phyloP scores from a whole-genome alignment of 768 basidiomycete genomes.

The Sporobolomyces pararoseus region DNA sequence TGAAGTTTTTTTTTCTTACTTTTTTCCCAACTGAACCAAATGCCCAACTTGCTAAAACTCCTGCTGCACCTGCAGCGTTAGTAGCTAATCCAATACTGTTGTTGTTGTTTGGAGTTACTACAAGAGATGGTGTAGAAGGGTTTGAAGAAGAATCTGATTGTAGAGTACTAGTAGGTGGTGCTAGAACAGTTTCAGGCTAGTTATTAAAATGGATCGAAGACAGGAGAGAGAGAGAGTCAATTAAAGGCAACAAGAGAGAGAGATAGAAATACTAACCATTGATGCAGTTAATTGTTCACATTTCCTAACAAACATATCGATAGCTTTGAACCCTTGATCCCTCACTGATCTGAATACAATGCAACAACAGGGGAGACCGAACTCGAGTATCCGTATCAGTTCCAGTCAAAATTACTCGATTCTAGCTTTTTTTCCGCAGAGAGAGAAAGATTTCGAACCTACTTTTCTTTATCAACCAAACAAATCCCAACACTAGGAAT shows the following conservation, averaged over 20 bases:
- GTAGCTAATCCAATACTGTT: slow-evolving; percentile 60
- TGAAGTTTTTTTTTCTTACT: too few relatives aligned
- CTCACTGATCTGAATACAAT: slow-evolving; percentile 82
- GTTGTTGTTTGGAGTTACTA: slow-evolving; percentile 46
- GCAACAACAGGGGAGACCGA: too few relatives aligned
- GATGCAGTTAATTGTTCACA: slow-evolving; percentile 71
- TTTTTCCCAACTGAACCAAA: slow-evolving; percentile 83
- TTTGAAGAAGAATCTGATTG: too few relatives aligned
- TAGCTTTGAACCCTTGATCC: slow-evolving; percentile 91
- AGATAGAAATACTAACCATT: slow-evolving; percentile 61
- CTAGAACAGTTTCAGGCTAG: slow-evolving; percentile 60
- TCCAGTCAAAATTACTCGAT: background rate
- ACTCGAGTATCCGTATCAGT: too few relatives aligned
- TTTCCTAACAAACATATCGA: slow-evolving; percentile 79
- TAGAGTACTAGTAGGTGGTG: too few relatives aligned
- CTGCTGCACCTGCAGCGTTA: slow-evolving; percentile 84
- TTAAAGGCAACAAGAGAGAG: background rate
- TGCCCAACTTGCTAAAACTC: slow-evolving; percentile 91
- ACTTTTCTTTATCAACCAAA: slow-evolving; percentile 92
- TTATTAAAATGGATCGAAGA: background rate
- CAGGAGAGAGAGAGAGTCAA: too few relatives aligned
- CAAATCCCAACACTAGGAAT: slow-evolving; percentile 77
- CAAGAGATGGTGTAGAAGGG: slow-evolving; percentile 19
- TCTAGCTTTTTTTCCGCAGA: too few relatives aligned
- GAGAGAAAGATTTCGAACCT: slow-evolving; percentile 41